These are phyloP conservation scores for Secale cereale DNA, from an alignment of 176 grass and related monocot genomes.

Conservation along the genomic window DNA sequence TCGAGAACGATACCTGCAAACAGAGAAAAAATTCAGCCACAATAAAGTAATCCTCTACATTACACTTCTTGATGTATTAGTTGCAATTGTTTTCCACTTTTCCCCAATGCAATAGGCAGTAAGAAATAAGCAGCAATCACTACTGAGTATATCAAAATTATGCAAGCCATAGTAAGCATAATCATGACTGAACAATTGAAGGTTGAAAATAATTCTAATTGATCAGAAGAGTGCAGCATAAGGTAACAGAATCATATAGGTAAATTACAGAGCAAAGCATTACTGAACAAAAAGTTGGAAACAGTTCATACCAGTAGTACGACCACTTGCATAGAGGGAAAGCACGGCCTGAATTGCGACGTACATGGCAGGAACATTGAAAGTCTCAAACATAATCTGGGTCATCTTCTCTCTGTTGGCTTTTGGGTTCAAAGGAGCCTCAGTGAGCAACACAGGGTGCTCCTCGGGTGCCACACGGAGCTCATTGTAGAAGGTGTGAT, in stretches of 20 bases:
- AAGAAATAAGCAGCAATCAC: background rate
- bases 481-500: slow-evolving; percentile 84
- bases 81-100: background rate
- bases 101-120: background rate
- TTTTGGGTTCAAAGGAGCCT: slow-evolving; percentile 85
- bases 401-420: slow-evolving; percentile 95
- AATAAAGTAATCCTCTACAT: background rate
- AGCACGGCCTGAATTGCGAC: slow-evolving; percentile 83
- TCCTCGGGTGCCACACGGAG: slow-evolving; percentile 79
- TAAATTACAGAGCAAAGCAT: background rate
- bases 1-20: slow-evolving; percentile 68
- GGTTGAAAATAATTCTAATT: background rate
- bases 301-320: slow-evolving; percentile 49
- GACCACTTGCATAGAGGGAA: slow-evolving; percentile 83
- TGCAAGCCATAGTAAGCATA: background rate
- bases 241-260: background rate
- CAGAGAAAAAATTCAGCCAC: slow-evolving; percentile 12
- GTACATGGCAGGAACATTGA: slow-evolving; percentile 87
- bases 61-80: background rate
- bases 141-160: background rate
- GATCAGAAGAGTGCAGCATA: background rate
- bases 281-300: background rate
- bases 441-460: slow-evolving; percentile 82
- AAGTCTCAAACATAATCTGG: slow-evolving; percentile 84
- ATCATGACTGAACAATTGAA: background rate